These are phyloP conservation scores for Pythium phragmiticola DNA, from an alignment of 352 stramenopile species.

Conservation along the genomic window DNA sequence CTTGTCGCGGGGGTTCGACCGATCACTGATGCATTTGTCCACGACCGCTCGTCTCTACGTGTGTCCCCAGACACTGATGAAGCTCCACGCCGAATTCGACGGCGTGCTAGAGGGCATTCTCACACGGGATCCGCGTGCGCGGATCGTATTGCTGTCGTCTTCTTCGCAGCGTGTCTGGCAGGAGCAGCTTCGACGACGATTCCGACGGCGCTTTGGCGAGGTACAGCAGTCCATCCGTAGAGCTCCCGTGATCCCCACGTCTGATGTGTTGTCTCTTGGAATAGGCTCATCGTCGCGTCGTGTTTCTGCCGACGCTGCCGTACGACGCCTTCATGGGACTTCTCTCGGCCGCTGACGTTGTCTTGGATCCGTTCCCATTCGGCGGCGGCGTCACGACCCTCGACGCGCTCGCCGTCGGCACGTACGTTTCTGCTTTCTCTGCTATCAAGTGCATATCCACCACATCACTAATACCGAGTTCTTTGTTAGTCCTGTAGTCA, in stretches of 20 bases:
- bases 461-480: background rate
- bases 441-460: background rate
- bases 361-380: constrained; percentile 84
- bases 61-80: constrained; percentile 71
- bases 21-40: constrained; percentile 41
- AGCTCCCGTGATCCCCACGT: background rate
- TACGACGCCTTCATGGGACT: constrained; percentile 57
- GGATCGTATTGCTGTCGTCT: constrained; percentile 50
- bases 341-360: constrained; percentile 56
- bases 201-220: constrained; percentile 36
- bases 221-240: constrained; percentile 5
- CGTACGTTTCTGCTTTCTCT: constrained; percentile 37
- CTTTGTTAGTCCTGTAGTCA: constrained; percentile 49
- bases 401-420: constrained; percentile 73
- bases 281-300: constrained; percentile 35
- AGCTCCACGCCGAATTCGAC: constrained; percentile 58
- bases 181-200: constrained; percentile 42
- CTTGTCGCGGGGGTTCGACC: constrained; percentile 18
- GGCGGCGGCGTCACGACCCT: constrained; percentile 83
- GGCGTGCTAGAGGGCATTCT: constrained; percentile 41
- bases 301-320: constrained; percentile 63
- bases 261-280: background rate
- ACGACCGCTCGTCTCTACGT: constrained; percentile 47
- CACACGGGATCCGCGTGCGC: constrained; percentile 30
- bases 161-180: constrained; percentile 50